These are phyloP conservation scores for Pleoardoris graminearum DNA, from an alignment of 2,329 filamentous ascomycete species.

Conservation along the genomic window DNA sequence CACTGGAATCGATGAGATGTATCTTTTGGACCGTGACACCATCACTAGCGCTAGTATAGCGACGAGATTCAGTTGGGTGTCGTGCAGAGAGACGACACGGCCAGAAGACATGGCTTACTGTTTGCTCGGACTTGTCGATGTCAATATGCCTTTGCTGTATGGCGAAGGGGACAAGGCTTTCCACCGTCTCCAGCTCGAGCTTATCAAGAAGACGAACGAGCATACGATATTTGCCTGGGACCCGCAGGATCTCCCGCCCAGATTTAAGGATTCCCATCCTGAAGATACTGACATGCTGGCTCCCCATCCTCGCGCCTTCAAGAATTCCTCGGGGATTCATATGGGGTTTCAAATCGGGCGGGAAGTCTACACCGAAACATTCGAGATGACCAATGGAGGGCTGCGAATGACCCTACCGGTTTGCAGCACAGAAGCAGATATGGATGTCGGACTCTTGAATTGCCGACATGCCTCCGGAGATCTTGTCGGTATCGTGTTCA, in stretches of 20 bases:
- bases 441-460: not conserved
- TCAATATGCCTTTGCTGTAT: slow-evolving; percentile 31
- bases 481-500: not conserved
- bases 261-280: no score
- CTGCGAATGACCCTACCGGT: not conserved
- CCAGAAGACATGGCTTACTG: slow-evolving; percentile 34
- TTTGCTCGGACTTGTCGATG: slow-evolving; percentile 29
- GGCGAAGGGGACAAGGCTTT: slow-evolving; percentile 29
- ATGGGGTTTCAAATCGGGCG: not conserved
- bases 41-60: slow-evolving; percentile 8
- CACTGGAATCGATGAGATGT: slow-evolving; percentile 4
- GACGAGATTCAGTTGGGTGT: slow-evolving; percentile 15
- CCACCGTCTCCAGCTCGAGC: slow-evolving; percentile 17
- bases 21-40: not conserved
- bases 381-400: not conserved
- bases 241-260: not conserved
- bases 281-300: not conserved
- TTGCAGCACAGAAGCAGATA: not conserved
- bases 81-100: slow-evolving; percentile 10
- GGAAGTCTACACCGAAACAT: not conserved
- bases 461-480: not conserved
- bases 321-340: not conserved
- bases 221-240: slow-evolving; percentile 13
- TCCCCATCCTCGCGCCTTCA: not conserved
- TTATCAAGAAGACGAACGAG: slow-evolving; percentile 12